A percentile compares a stretch with the other conserved stretches of the same genome.
These are phyloP conservation scores for Penicillium odoratum DNA, from an alignment of 495 filamentous ascomycete species.

Conservation along the genomic window DNA sequence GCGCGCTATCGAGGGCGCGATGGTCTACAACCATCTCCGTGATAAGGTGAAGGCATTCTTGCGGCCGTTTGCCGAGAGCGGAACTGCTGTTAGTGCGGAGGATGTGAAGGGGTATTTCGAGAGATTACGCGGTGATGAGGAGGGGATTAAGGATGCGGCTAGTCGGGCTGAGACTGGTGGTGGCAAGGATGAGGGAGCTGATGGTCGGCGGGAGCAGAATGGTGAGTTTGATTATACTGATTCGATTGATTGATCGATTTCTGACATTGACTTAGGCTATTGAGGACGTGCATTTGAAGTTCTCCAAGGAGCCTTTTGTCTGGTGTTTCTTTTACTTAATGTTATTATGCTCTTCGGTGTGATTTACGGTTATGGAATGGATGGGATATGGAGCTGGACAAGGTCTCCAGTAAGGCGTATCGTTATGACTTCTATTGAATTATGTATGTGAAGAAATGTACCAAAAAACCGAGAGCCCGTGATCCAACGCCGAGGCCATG, in stretches of 20 bases:
- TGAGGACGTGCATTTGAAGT: background rate
- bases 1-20: conserved; percentile 90
- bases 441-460: conserved; percentile 9
- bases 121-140: conserved; percentile 82
- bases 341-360: background rate
- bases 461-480: conserved; percentile 1
- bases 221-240: conserved; percentile 23
- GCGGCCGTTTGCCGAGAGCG: conserved; percentile 88
- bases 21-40: conserved; percentile 94
- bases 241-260: background rate
- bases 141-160: conserved; percentile 50
- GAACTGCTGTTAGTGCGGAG: conserved; percentile 81
- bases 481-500: conserved; percentile 11
- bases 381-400: conserved; percentile 4
- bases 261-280: background rate
- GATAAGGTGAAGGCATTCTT: conserved; percentile 93
- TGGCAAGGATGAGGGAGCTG: conserved; percentile 23
- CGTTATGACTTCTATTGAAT: conserved; percentile 2
- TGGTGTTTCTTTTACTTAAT: background rate
- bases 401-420: conserved; percentile 6
- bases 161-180: conserved; percentile 31
- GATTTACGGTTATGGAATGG: background rate
- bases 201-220: conserved; percentile 38
- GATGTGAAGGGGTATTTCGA: conserved; percentile 97
- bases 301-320: too few species aligned